phyloP scores from a whole-genome alignment of 148 eudicot genomes.

The Spergularia marina region DNA sequence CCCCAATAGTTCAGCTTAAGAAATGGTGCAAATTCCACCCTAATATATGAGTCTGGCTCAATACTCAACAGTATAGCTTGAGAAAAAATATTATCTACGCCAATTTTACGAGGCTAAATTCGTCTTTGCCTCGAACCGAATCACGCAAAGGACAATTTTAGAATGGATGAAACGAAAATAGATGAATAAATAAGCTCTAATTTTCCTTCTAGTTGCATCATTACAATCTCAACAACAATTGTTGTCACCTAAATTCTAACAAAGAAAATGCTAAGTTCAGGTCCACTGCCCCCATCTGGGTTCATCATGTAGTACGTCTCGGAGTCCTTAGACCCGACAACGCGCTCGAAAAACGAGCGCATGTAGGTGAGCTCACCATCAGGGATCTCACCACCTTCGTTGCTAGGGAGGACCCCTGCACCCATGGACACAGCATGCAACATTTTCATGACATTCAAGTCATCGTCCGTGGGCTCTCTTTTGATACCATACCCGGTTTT shows the following conservation, averaged over 20 bases:
- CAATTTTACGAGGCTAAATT: too few relatives aligned
- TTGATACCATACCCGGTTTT: constrained; percentile 76
- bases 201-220: not conserved
- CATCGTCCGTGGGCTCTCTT: constrained; percentile 77
- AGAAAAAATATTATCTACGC: too few relatives aligned
- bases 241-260: constrained; percentile 41
- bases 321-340: constrained; percentile 72
- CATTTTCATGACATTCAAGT: constrained; percentile 61
- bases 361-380: constrained; percentile 84
- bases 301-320: constrained; percentile 90
- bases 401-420: constrained; percentile 70
- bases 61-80: too few relatives aligned
- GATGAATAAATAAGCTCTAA: too few relatives aligned
- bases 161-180: not conserved
- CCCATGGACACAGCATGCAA: constrained; percentile 84
- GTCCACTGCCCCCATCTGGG: constrained; percentile 75
- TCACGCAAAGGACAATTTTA: not conserved
- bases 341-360: constrained; percentile 74
- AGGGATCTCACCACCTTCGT: constrained; percentile 29
- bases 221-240: constrained; percentile 1
- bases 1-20: too few relatives aligned
- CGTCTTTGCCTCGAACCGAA: not conserved
- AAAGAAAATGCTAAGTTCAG: constrained; percentile 86
- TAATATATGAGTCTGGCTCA: too few relatives aligned
- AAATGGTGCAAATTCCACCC: too few relatives aligned